Base-by-base conservation (phyloP, 257 asterid genomes). In the Verbena officinalis region DNA sequence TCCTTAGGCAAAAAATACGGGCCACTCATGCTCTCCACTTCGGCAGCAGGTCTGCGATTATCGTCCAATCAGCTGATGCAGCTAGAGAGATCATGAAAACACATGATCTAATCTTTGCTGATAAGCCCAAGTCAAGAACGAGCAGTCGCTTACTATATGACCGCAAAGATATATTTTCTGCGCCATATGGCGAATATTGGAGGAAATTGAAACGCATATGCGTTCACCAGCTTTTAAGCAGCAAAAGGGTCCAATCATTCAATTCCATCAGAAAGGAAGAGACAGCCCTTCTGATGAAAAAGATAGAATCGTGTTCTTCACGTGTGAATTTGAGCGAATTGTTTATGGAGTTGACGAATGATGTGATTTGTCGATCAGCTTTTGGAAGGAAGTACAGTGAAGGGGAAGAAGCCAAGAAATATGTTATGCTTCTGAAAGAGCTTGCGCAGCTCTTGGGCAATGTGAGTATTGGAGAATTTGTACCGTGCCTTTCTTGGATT, bases 151-250 rank as follows among this genome's bases (percentile, higher is more conserved):
- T 85, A 0, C 12, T 77, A 33, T 77, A 74, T 20, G 73, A 62
- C 55, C 11, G 42, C 0, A 80, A 58, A 42, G 85, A 80, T 14
- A 34, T 83, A 13, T 30, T 68, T 0, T 19, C 70, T 4, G 68
- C 86, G 0, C 83, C 87, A 0, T 78, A 83, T 17, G 82, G 87
- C 0, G 85, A 82, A 10, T 80, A 74, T 6, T 83, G 87, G 89
- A 78, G 84, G 61, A 73, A 63, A 19, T 0, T 85, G 56, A 78
- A 67, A 63, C 60, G 83, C 57, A 24, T 85, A 5, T 68, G 72
- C 15, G 52, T 85, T 2, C 68, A 78, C 53, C 86, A 83, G 43
- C 84, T 85, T 8, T 48, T 86, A 13, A 83, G 81, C 39, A n/a
- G n/a, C n/a, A n/a, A n/a, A n/a, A n/a, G n/a, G n/a, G n/a, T n/a